Conservation (phyloP, 768 basidiomycete species). For the Crucibulum laeve region DNA sequence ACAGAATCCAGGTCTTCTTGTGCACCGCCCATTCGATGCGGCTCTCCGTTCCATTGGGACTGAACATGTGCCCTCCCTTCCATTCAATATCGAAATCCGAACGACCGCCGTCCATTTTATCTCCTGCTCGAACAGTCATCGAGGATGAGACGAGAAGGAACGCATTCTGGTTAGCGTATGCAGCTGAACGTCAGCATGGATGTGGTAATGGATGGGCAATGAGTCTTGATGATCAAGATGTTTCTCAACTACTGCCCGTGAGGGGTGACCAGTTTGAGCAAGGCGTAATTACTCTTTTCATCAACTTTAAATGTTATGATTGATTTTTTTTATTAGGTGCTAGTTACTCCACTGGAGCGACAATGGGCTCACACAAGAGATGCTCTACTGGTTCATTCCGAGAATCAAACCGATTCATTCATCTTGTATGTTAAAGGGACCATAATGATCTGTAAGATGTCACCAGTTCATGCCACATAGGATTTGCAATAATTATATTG, state of each 20-base stretch:
- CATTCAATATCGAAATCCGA: conserved; percentile 58
- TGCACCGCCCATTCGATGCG: conserved; percentile 55
- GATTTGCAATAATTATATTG: not conserved
- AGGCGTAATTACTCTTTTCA: conserved; percentile 39
- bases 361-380: conserved; percentile 67
- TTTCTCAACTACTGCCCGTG: conserved; percentile 67
- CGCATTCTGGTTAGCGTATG: conserved; percentile 70
- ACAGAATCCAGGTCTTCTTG: conserved; percentile 47
- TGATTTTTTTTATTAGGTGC: conserved; percentile 25
- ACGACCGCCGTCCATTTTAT: conserved; percentile 54
- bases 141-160: conserved; percentile 74
- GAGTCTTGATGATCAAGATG: conserved; percentile 68
- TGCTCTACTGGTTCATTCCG: conserved; percentile 57
- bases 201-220: conserved; percentile 70
- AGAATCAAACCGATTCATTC: conserved; percentile 65
- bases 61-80: conserved; percentile 67
- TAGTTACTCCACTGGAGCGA: conserved; percentile 45
- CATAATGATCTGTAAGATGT: conserved; percentile 51
- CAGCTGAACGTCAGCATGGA: conserved; percentile 62
- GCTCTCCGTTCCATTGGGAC: conserved; percentile 56
- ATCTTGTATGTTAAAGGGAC: conserved; percentile 66
- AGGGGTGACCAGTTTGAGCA: conserved; percentile 55
- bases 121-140: conserved; percentile 52
- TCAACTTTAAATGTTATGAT: conserved; percentile 3
- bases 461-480: not conserved